Evolutionary conservation across 1,284 basidiomycete genomes (phyloP), one percentile per base, ranked within the genome.

Genomic region (Sparassis latifolia): DNA sequence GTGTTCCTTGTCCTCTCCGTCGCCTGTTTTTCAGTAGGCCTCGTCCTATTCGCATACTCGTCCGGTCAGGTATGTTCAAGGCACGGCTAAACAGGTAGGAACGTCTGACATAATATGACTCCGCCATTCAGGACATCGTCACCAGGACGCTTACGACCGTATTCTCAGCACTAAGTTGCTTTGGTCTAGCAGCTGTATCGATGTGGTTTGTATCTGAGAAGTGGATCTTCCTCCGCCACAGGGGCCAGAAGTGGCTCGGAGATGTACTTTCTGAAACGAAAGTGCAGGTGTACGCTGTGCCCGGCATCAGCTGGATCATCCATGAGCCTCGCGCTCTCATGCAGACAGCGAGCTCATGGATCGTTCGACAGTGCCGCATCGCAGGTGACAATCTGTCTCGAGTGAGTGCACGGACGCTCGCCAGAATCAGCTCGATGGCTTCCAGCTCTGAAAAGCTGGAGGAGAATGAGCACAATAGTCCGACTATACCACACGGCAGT

Each of bases 121-220:
- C n/a, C 32, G 35, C 48, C 54, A 52, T n/a, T 2, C 57, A 89
- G 83, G 69, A 77, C 45, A 56, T 52, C 20, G 67, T 83, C 42
- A 86, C 84, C 1, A 82, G 78, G n/a, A 80, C 77, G 0, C 72
- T 88, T 48, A 88, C 87, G 2, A 84, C 86, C 3, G 78, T 86
- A 33, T 79, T 89, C 58, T 89, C 86, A 12, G 76, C 75, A 10
- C 80, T 85, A 59, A 88, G 86, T 29, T 85, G 83, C 28, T 84
- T 88, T 57, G 87, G 87, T 46, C 77, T 89, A 20, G 70, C 76
- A 20, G 86, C 85, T 5, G 86, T 89, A 6, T 87, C 86, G 2
- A 70, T 79, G 1, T 89, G 87, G 87, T 88, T 90, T 62, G 79
- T 79, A 4, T 84, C 80, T 4, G 86, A 89, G 64, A 78, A 85